Base-by-base conservation (phyloP, 495 filamentous ascomycete species). In the Penicillium cinerascens region DNA sequence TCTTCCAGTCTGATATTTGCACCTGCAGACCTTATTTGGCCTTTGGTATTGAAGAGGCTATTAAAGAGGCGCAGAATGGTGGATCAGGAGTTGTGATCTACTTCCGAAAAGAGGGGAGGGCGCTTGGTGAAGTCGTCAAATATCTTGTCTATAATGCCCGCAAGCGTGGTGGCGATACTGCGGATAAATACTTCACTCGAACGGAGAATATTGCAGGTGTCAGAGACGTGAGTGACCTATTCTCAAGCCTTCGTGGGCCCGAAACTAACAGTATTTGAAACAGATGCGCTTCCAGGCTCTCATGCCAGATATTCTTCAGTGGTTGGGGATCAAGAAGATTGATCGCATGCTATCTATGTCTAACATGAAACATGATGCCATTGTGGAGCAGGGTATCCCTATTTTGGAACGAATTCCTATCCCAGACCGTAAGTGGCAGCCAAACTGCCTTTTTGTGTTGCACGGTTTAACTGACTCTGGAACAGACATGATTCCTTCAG, bases 301-400 rank as follows among this genome's bases (percentile, higher is more conserved):
- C 52, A 98, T 98, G 92, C 92, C 92, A 36, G 92, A 96, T 67
- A 92, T 97, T 59, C 82, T 98, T 42, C 92, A 98, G 72, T 98
- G 92, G 92, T 80, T 98, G 16, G 92, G 92, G 53, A 96, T 98
- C 64, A 95, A 86, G 71, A 97, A 97, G 78, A 97, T 98, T 66
- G 93, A 97, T 69, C 82, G 91, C 40, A 97, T 98, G 93, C 79
- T 98, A 43, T 93, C 88, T 70, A 97, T 98, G 92, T 92, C 88
- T 66, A 95, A 97, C 74, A 97, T 98, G 92, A 98, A 98, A 73
- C 84, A 98, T 70, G 92, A 98, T 76, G 92, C 92, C 44, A 97
- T 98, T 64, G 92, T 98, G 40, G 81, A 89, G 23, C 90, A 93
- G 71, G 92, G 92, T 36, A 98, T 98, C 61, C 85, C 89, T 44